Evolutionary conservation across 257 asterid genomes (phyloP).

Genomic region (Solanum etuberosum): DNA sequence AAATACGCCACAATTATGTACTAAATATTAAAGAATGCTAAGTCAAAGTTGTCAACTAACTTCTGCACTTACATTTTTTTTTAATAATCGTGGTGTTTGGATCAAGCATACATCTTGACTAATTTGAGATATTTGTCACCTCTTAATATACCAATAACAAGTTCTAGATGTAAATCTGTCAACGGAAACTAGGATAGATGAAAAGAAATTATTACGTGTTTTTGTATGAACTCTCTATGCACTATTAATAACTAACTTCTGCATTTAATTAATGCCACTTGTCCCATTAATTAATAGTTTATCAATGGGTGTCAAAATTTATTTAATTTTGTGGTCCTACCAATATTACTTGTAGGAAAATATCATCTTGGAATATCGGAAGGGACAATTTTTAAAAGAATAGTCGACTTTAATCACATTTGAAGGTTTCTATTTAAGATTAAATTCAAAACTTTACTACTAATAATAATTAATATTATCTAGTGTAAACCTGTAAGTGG

Average conservation of each 20-base stretch:
- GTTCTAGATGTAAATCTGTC: rapidly evolving
- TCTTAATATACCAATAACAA: too few relatives aligned
- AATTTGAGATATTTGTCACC: too few relatives aligned
- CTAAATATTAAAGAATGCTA: not conserved
- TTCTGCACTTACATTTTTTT: not conserved
- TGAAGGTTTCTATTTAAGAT: too few relatives aligned
- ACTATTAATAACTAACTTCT: not conserved
- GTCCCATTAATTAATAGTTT: not conserved
- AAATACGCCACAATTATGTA: not conserved
- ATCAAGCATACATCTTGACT: not conserved
- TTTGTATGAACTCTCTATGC: not conserved
- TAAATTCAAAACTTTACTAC: not conserved
- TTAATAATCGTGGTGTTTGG: too few relatives aligned
- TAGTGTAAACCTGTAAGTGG: not conserved
- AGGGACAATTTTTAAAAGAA: not conserved
- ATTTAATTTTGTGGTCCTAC: not conserved
- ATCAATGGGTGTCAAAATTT: not conserved
- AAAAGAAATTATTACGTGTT: too few relatives aligned
- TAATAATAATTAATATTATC: not conserved
- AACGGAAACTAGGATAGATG: rapidly evolving
- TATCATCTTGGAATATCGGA: not conserved
- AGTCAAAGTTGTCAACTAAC: not conserved
- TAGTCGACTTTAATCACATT: not conserved
- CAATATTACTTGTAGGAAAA: not conserved
- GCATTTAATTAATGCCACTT: not conserved